Conservation (phyloP, 345 rosid species). For the Citrus trifoliata region DNA sequence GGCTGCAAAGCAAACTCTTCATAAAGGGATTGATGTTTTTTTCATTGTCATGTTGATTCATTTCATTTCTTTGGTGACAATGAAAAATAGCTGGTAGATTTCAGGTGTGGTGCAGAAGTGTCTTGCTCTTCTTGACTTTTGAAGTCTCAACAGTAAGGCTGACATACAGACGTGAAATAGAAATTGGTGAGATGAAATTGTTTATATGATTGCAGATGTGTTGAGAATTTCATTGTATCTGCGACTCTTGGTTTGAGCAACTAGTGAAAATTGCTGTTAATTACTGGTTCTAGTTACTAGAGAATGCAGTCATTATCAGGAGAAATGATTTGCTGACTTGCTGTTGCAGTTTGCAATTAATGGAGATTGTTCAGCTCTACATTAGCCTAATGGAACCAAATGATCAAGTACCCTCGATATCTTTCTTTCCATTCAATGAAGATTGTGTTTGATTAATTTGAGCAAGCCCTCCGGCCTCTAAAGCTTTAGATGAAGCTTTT, state of each 20-base stretch:
- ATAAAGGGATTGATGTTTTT: neutral
- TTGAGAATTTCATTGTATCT: no score
- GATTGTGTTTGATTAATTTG: neutral
- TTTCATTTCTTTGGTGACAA: conserved; percentile 4
- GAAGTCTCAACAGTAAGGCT: neutral
- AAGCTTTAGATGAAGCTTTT: conserved; percentile 14
- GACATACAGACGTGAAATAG: neutral
- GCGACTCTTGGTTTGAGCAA: neutral
- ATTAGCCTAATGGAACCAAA: conserved; percentile 9
- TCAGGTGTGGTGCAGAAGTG: neutral
- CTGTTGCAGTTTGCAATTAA: neutral
- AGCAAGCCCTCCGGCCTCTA: conserved; percentile 5
- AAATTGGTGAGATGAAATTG: no score
- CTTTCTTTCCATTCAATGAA: neutral
- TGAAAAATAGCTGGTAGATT: neutral
- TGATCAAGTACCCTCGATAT: neutral
- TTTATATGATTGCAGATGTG: neutral
- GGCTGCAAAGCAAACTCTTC: neutral
- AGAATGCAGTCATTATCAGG: neutral
- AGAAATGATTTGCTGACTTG: neutral
- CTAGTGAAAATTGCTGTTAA: neutral
- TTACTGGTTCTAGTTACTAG: neutral
- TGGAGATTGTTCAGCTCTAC: neutral
- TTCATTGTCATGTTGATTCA: conserved; percentile 7
- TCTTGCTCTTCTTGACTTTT: neutral